Evolutionary conservation across 2,329 filamentous ascomycete species (phyloP), one percentile per base, ranked within the genome.

Genomic region (Fusarium sp.): DNA sequence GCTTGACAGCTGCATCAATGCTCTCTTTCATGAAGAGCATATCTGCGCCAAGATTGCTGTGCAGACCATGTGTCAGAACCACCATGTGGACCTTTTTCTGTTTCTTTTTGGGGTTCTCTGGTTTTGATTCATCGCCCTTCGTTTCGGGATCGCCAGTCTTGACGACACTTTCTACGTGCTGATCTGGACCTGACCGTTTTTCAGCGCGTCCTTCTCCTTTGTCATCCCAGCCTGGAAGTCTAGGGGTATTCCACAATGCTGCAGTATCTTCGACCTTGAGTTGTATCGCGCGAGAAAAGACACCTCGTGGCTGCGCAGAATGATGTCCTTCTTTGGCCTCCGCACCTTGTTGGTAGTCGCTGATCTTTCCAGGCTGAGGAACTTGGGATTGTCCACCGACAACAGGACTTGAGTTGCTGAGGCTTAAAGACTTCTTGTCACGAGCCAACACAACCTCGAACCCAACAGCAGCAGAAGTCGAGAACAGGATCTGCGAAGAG

Each of bases 21-120:
- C 94, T 97, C 83, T 99, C 96, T 80, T 99, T 99, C 81, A 99
- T 84, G 80, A 94, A 99, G 25, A 99, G 86, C 96, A 99, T 97
- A 81, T 99, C 96, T 28, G 95, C 93, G 9, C 96, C 94, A 18
- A 98, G 87, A 81, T 99, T 99, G 82, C 96, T 97, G 82, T 99
- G 96, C 72, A 99, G 83, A 1, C 96, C 96, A 83, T 99, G 96
- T 0, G 96, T 98, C 56, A 99, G 84, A 38, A 99, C 87, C 30
- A 99, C 96, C 46, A 99, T 85, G 80, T 99, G 96, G 5, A 99
- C 87, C 73, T 92, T 96, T 83, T 94, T 94, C 74, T 88, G 88
- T 80, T 91, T 93, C 72, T 88, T 88, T 80, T 91, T 92, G 71
- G 83, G 87, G 10, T 67, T 64, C 18, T 47, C 49, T 25, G 61